Evolutionary conservation across 768 basidiomycete genomes (phyloP).

Genomic region (Neoboletus subvelutipes): DNA sequence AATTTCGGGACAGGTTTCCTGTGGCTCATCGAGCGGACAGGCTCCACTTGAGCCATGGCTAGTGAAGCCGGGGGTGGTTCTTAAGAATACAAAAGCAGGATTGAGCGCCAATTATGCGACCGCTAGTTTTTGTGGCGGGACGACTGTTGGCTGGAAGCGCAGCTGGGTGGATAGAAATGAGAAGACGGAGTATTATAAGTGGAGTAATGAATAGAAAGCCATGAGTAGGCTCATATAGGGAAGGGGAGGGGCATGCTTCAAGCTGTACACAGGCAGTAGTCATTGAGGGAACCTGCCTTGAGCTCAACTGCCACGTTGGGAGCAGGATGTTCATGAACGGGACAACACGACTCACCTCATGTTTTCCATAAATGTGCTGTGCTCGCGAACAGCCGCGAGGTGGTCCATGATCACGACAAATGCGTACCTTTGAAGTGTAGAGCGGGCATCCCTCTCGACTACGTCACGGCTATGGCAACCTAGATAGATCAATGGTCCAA

Average conservation of each 20-base stretch:
- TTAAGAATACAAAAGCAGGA: constrained; percentile 7
- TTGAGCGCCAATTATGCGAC: constrained; percentile 10
- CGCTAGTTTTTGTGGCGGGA: constrained; percentile 14
- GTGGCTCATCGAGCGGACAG: constrained; percentile 50
- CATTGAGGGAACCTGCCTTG: constrained; percentile 33
- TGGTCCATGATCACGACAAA: constrained; percentile 36
- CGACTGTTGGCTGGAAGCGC: constrained; percentile 19
- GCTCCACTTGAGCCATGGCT: constrained; percentile 31
- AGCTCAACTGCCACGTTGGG: constrained; percentile 37
- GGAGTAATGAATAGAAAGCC: constrained; percentile 27
- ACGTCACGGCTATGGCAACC: constrained; percentile 30
- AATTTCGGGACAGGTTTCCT: constrained; percentile 70
- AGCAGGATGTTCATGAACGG: constrained; percentile 32
- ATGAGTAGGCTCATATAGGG: constrained; percentile 32
- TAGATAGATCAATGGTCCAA: constrained; percentile 8
- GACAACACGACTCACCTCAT: constrained; percentile 38
- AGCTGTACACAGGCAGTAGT: constrained; percentile 34
- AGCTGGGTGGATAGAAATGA: constrained; percentile 29
- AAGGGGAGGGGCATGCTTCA: constrained; percentile 27
- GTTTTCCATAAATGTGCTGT: constrained; percentile 36
- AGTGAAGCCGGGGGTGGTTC: constrained; percentile 4
- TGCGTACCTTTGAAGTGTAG: constrained; percentile 24
- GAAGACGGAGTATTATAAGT: constrained; percentile 29
- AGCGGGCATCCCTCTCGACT: constrained; percentile 21
- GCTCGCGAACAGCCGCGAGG: constrained; percentile 33